Percentiles rank a stretch among this genome's conserved stretches.
phyloP scores from a whole-genome alignment of 192 early-diverging fungal genomes.

The Coemansia sp. region DNA sequence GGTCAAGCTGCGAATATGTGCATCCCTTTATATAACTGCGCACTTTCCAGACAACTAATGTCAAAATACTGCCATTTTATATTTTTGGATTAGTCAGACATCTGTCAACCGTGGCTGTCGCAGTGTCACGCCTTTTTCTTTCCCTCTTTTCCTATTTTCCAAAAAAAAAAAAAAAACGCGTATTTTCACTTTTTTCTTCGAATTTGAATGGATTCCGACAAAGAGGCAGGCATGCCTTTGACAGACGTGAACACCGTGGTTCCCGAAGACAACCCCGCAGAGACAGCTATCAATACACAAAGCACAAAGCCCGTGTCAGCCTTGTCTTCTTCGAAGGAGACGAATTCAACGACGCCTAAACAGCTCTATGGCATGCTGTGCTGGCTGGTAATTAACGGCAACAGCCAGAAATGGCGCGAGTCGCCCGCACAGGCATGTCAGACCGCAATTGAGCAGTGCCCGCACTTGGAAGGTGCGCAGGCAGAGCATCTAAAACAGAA shows the following conservation, averaged over 20 bases:
- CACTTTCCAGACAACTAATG: no score
- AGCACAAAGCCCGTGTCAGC: background rate
- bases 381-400: conserved; percentile 26
- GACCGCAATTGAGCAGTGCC: conserved; percentile 19
- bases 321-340: background rate
- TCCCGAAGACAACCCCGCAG: background rate
- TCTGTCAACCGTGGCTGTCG: no score
- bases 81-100: no score
- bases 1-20: no score
- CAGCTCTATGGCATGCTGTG: conserved; percentile 45
- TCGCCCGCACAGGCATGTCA: conserved; percentile 15
- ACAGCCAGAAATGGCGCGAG: conserved; percentile 21
- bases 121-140: background rate
- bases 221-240: background rate
- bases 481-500: conserved; percentile 6
- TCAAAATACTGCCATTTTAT: no score
- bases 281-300: background rate
- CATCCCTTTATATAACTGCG: no score
- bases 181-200: background rate
- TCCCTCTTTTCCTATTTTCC: background rate
- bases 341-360: conserved; percentile 16
- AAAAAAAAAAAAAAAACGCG: background rate
- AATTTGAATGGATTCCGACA: background rate
- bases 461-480: conserved; percentile 15
- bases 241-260: background rate